Evolutionary conservation across 2,329 filamentous ascomycete species (phyloP).

Genomic region (Ophiostoma sp.): DNA sequence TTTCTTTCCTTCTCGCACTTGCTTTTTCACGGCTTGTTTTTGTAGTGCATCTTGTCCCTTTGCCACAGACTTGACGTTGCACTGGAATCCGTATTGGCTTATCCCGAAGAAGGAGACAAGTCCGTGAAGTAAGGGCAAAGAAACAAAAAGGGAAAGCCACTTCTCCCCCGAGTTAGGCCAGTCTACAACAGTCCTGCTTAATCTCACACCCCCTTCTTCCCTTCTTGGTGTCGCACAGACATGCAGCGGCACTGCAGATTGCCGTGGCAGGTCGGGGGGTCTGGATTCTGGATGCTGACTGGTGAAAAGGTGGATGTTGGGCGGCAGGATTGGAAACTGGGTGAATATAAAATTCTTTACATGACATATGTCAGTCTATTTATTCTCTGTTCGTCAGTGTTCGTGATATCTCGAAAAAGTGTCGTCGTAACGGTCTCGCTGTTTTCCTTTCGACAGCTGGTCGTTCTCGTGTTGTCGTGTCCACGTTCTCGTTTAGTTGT

Average conservation of each 20-base stretch:
- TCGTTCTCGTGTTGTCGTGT: not conserved
- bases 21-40: not conserved
- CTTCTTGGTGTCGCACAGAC: not conserved
- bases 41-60: not conserved
- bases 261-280: not conserved
- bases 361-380: not conserved
- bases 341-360: not conserved
- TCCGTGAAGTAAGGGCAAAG: not conserved
- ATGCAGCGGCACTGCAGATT: conserved; percentile 4
- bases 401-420: not conserved
- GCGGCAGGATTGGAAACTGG: not conserved
- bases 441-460: not conserved
- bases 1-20: not conserved
- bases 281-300: not conserved
- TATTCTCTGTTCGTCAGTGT: not conserved
- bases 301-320: no score
- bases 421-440: not conserved
- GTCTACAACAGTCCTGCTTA: not conserved
- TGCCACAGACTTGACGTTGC: not conserved
- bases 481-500: not conserved
- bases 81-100: not conserved
- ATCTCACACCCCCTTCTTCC: not conserved
- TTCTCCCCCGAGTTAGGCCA: not conserved
- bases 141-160: not conserved
- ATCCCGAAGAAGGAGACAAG: conserved; percentile 10